phyloP scores from a whole-genome alignment of 108 stramenopile genomes.

The Cyclotella cryptica region DNA sequence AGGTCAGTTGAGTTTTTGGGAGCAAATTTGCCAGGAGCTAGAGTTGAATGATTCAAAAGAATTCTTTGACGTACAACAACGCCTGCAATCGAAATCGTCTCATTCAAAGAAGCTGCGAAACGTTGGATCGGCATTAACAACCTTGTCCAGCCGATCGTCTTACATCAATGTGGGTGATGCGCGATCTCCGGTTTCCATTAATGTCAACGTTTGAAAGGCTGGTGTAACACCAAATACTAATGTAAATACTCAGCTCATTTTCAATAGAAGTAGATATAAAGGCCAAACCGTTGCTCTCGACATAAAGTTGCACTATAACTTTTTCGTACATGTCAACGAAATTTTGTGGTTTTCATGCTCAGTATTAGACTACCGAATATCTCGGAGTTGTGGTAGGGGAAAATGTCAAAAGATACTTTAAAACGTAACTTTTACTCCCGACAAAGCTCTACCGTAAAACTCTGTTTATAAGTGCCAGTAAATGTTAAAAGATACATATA shows the following conservation, averaged over 20 bases:
- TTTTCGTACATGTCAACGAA: too few relatives aligned
- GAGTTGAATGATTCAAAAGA: constrained; percentile 18
- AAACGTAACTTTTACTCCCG: too few relatives aligned
- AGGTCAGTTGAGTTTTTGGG: constrained; percentile 12
- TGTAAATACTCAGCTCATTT: background rate
- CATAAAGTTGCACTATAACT: too few relatives aligned
- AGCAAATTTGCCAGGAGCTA: constrained; percentile 11
- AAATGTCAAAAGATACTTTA: too few relatives aligned
- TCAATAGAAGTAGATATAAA: too few relatives aligned
- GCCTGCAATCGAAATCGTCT: background rate
- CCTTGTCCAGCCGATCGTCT: background rate
- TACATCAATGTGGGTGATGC: background rate
- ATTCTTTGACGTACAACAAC: constrained; percentile 7
- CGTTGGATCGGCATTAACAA: background rate
- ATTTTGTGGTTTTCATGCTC: too few relatives aligned
- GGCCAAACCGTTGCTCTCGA: too few relatives aligned
- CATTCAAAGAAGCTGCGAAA: background rate
- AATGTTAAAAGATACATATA: too few relatives aligned
- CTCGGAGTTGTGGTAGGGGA: too few relatives aligned
- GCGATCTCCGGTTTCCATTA: background rate
- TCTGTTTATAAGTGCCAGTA: too few relatives aligned
- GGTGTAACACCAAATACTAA: background rate
- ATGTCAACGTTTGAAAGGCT: background rate
- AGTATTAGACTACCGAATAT: too few relatives aligned
- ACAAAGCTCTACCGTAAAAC: too few relatives aligned